These are phyloP conservation scores for Aspergillus kassunensis DNA, from an alignment of 495 filamentous ascomycete species.

Conservation along the genomic window DNA sequence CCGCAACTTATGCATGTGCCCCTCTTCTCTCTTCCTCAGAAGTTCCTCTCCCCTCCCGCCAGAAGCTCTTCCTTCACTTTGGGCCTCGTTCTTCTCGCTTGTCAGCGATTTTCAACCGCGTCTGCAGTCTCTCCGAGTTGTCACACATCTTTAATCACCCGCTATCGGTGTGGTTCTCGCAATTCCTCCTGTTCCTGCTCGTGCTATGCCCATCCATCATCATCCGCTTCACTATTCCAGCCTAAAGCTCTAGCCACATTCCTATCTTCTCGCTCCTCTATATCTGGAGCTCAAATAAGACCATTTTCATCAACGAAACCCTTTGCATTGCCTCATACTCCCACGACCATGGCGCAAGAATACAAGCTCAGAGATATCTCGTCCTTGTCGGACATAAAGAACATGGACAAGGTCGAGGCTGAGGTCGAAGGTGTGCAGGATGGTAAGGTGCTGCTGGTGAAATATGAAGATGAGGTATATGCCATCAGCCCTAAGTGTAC, in stretches of 20 bases:
- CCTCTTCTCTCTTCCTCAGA: conserved; percentile 13
- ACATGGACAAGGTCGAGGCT: conserved; percentile 78
- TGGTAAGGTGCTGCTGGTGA: conserved; percentile 81
- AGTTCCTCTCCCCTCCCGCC: conserved; percentile 14
- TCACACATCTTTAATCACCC: conserved; percentile 7
- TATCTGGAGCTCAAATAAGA: neutral
- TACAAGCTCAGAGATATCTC: conserved; percentile 82
- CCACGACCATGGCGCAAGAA: conserved; percentile 56
- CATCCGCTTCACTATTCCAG: neutral
- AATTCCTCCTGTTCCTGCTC: conserved; percentile 21
- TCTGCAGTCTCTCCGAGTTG: neutral
- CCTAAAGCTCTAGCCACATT: neutral
- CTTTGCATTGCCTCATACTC: conserved; percentile 4
- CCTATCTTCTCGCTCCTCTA: neutral
- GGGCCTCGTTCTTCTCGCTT: conserved; percentile 8
- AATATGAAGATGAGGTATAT: conserved; percentile 66
- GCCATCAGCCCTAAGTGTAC: conserved; percentile 86
- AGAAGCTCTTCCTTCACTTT: conserved; percentile 13
- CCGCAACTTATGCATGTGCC: conserved; percentile 19
- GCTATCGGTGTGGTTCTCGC: conserved; percentile 26
- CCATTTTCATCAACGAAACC: neutral
- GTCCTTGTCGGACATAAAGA: conserved; percentile 61
- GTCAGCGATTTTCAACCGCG: neutral
- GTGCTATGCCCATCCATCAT: conserved; percentile 22
- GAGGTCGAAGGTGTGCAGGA: conserved; percentile 85